Evolutionary conservation across 495 filamentous ascomycete species (phyloP).

Genomic region (Penicillium longicatenatum): DNA sequence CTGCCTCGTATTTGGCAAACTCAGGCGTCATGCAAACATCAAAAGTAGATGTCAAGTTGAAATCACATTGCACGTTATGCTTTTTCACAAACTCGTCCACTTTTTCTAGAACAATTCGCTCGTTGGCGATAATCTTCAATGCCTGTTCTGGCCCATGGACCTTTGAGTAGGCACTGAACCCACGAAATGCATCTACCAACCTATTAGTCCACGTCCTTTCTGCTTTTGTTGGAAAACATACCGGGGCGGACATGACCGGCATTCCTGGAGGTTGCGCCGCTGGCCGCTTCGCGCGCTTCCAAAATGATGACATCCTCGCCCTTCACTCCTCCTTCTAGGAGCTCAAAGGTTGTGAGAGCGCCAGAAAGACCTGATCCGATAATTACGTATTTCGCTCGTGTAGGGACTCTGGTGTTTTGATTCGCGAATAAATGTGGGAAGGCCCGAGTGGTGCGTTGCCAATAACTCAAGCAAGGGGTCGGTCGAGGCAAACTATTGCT

Average conservation of each 20-base stretch:
- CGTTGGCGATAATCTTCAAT: conserved; percentile 31
- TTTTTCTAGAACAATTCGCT: conserved; percentile 29
- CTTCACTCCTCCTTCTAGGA: conserved; percentile 25
- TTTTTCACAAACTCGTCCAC: conserved; percentile 29
- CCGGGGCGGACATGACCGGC: conserved; percentile 38
- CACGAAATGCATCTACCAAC: conserved; percentile 32
- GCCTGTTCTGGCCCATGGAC: conserved; percentile 35
- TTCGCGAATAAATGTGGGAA: conserved; percentile 29
- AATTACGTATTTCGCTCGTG: conserved; percentile 24
- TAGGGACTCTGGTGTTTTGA: conserved; percentile 11
- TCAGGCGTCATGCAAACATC: conserved; percentile 37
- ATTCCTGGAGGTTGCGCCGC: conserved; percentile 35
- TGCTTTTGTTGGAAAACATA: conserved; percentile 6
- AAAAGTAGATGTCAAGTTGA: conserved; percentile 31
- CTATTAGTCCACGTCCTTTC: neutral
- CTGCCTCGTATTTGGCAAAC: conserved; percentile 30
- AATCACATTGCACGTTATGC: conserved; percentile 34
- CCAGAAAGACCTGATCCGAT: conserved; percentile 36
- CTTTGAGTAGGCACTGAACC: conserved; percentile 33
- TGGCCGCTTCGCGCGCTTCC: conserved; percentile 35
- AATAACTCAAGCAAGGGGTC: conserved; percentile 31
- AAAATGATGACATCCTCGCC: conserved; percentile 31
- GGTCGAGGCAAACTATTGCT: conserved; percentile 29
- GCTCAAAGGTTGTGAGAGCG: conserved; percentile 28
- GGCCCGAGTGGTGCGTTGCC: conserved; percentile 36